phyloP scores from a whole-genome alignment of 768 basidiomycete genomes.

The Lactifluus subvellereus region DNA sequence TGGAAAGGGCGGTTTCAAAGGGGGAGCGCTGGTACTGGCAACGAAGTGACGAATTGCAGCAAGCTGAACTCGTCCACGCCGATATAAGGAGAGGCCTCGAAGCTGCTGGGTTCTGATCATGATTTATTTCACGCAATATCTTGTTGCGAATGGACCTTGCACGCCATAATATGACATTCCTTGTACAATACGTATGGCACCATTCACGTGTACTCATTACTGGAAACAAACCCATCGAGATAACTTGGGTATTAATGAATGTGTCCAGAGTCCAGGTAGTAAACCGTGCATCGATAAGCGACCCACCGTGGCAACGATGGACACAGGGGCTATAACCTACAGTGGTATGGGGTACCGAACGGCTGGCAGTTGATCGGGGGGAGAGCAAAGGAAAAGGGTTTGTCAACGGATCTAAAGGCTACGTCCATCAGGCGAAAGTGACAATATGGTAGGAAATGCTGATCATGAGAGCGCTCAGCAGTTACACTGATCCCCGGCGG shows the following conservation, averaged over 20 bases:
- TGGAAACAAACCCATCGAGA: neutral
- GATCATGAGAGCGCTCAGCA: slow-evolving; percentile 42
- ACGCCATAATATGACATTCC: neutral
- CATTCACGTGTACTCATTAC: slow-evolving; percentile 7
- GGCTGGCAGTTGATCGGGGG: slow-evolving; percentile 11
- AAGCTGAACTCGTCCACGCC: slow-evolving; percentile 51
- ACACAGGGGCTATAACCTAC: slow-evolving; percentile 27
- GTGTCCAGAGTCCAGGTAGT: slow-evolving; percentile 27
- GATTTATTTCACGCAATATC: slow-evolving; percentile 7
- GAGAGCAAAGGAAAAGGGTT: slow-evolving; percentile 3
- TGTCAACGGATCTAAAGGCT: slow-evolving; percentile 14
- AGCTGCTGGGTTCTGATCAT: slow-evolving; percentile 54
- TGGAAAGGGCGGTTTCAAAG: slow-evolving; percentile 37
- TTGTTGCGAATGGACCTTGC: neutral
- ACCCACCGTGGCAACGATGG: slow-evolving; percentile 28
- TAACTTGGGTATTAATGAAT: slow-evolving; percentile 12
- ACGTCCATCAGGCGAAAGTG: slow-evolving; percentile 12
- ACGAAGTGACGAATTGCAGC: slow-evolving; percentile 55
- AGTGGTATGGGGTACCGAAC: slow-evolving; percentile 22
- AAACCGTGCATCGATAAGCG: slow-evolving; percentile 38
- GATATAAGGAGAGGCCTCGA: slow-evolving; percentile 65
- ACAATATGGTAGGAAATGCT: slow-evolving; percentile 2
- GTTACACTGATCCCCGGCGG: slow-evolving; percentile 66
- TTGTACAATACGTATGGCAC: neutral
- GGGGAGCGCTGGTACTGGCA: slow-evolving; percentile 52